phyloP scores from a whole-genome alignment of 1,139 yeast genomes.

The Pneumocystis sp. region DNA sequence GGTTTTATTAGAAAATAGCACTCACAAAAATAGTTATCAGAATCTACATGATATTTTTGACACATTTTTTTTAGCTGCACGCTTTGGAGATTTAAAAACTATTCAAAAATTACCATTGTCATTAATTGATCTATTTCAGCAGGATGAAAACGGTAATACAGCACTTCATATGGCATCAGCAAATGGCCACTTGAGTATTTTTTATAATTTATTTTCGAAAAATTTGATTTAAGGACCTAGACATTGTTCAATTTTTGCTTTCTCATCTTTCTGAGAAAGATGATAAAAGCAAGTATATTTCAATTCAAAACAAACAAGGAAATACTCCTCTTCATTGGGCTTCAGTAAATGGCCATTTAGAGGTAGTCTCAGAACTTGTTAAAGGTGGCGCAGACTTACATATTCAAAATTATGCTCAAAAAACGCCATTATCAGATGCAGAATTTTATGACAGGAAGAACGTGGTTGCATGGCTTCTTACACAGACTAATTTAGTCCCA shows the following conservation, averaged over 20 bases:
- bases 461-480: conserved; percentile 45
- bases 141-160: conserved; percentile 56
- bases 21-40: neutral
- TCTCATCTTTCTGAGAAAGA: conserved; percentile 28
- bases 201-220: neutral
- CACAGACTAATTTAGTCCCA: neutral
- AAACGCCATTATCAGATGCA: conserved; percentile 80
- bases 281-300: conserved; percentile 30
- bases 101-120: conserved; percentile 21
- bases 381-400: conserved; percentile 76
- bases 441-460: conserved; percentile 43
- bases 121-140: conserved; percentile 24
- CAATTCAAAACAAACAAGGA: conserved; percentile 53
- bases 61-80: neutral
- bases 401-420: conserved; percentile 54
- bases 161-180: conserved; percentile 92
- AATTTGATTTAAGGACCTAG: conserved; percentile 23
- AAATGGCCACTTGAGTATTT: conserved; percentile 47
- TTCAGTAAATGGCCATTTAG: conserved; percentile 68
- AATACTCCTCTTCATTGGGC: conserved; percentile 97
- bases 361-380: conserved; percentile 52
- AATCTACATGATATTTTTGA: neutral
- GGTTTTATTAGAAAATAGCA: neutral
- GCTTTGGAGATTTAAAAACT: conserved; percentile 8
- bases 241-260: conserved; percentile 46